phyloP scores from a whole-genome alignment of 2,329 filamentous ascomycete species.

The Colletotrichum sp. region DNA sequence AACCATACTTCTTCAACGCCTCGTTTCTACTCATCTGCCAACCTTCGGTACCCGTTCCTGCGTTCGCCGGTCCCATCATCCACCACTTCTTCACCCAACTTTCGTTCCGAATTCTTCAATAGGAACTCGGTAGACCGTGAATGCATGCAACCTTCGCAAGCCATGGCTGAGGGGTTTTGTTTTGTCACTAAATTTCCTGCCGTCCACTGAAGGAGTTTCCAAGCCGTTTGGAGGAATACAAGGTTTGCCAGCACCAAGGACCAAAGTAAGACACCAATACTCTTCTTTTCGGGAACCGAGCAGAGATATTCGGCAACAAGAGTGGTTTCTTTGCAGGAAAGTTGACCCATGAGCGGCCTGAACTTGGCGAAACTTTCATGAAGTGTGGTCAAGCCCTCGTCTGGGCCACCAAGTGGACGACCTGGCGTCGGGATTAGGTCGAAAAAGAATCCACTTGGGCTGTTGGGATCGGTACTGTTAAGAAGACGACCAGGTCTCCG shows the following conservation, averaged over 20 bases:
- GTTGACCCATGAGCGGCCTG: neutral
- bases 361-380: too few relatives aligned
- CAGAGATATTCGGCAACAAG: neutral
- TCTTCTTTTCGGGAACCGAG: neutral
- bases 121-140: too few relatives aligned
- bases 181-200: neutral
- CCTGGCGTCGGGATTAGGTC: neutral
- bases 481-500: neutral
- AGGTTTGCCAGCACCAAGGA: neutral
- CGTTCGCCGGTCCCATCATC: neutral
- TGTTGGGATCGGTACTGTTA: neutral
- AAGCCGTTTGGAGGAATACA: neutral
- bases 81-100: accelerated
- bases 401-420: neutral
- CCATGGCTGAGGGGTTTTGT: neutral
- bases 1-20: neutral
- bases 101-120: neutral
- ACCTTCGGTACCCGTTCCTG: neutral
- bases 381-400: neutral
- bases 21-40: neutral
- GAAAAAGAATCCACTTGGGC: neutral
- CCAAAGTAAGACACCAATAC: neutral
- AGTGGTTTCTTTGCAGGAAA: neutral
- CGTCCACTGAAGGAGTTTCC: neutral
- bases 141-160: neutral